Evolutionary conservation across 2,329 filamentous ascomycete species (phyloP).

Genomic region (Aureobasidium musti): DNA sequence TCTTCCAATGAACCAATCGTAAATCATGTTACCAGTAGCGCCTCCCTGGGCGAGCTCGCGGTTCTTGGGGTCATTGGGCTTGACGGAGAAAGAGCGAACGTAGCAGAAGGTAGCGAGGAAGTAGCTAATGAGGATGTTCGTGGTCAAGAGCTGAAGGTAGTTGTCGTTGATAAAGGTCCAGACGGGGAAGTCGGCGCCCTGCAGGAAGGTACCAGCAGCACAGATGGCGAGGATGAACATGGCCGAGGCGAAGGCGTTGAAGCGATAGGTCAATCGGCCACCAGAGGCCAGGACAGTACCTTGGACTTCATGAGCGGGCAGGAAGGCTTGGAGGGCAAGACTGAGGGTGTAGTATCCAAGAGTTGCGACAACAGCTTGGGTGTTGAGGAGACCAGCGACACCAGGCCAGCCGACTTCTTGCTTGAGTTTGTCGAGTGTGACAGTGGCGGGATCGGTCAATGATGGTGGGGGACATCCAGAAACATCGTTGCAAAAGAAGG

Average conservation of each 20-base stretch:
- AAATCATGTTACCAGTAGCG: slow-evolving; percentile 78
- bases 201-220: slow-evolving; percentile 70
- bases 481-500: slow-evolving; percentile 89
- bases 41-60: slow-evolving; percentile 83
- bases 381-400: slow-evolving; percentile 68
- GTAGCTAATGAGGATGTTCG: slow-evolving; percentile 77
- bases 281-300: slow-evolving; percentile 71
- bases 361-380: slow-evolving; percentile 67
- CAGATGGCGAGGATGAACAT: slow-evolving; percentile 70
- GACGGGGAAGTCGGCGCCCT: slow-evolving; percentile 79
- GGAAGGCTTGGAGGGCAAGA: slow-evolving; percentile 69
- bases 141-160: slow-evolving; percentile 80
- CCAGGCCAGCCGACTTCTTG: slow-evolving; percentile 83
- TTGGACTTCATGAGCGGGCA: slow-evolving; percentile 72
- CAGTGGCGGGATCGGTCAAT: slow-evolving; percentile 63
- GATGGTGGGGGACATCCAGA: slow-evolving; percentile 88
- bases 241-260: slow-evolving; percentile 72
- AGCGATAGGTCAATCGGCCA: slow-evolving; percentile 76
- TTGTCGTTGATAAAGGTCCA: slow-evolving; percentile 95
- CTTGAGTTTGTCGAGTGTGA: slow-evolving; percentile 67
- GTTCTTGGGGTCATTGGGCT: slow-evolving; percentile 67
- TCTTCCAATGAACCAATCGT: slow-evolving; percentile 96
- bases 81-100: slow-evolving; percentile 76
- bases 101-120: slow-evolving; percentile 77
- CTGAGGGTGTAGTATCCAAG: slow-evolving; percentile 78